phyloP scores from a whole-genome alignment of 2,329 filamentous ascomycete genomes.

The Drechslerella dactyloides region DNA sequence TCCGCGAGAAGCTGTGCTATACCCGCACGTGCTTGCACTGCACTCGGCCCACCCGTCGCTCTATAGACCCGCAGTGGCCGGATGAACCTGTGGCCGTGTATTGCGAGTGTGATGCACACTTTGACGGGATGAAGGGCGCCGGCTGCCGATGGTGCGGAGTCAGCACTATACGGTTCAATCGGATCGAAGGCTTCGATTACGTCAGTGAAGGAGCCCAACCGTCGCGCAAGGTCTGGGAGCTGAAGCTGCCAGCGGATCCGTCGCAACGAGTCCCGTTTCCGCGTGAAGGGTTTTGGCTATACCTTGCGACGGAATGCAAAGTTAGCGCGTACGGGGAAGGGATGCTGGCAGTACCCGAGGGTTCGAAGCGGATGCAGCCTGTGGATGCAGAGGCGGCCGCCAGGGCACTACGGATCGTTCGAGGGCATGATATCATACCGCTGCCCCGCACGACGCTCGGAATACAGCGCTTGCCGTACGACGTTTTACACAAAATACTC shows the following conservation, averaged over 20 bases:
- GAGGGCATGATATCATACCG: conserved; percentile 10
- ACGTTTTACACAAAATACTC: conserved; percentile 16
- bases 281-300: conserved; percentile 21
- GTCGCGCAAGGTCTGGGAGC: not conserved
- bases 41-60: no score
- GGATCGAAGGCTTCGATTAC: conserved; percentile 30
- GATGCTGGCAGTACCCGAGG: not conserved
- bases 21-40: conserved; percentile 30
- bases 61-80: no score
- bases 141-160: conserved; percentile 15
- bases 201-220: conserved; percentile 1
- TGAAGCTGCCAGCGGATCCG: no score
- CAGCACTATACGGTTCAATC: conserved; percentile 24
- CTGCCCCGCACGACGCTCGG: conserved; percentile 3
- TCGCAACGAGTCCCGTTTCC: no score
- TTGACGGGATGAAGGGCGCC: no score
- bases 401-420: conserved; percentile 14
- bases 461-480: conserved; percentile 21
- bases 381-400: conserved; percentile 4
- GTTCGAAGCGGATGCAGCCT: conserved; percentile 10
- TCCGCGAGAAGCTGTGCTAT: conserved; percentile 35
- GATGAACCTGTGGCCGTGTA: no score
- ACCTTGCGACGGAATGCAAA: conserved; percentile 23
- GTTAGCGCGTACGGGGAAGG: not conserved
- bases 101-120: no score